Conservation (phyloP, 1,284 basidiomycete genomes). For the Sphagnurus paluster region DNA sequence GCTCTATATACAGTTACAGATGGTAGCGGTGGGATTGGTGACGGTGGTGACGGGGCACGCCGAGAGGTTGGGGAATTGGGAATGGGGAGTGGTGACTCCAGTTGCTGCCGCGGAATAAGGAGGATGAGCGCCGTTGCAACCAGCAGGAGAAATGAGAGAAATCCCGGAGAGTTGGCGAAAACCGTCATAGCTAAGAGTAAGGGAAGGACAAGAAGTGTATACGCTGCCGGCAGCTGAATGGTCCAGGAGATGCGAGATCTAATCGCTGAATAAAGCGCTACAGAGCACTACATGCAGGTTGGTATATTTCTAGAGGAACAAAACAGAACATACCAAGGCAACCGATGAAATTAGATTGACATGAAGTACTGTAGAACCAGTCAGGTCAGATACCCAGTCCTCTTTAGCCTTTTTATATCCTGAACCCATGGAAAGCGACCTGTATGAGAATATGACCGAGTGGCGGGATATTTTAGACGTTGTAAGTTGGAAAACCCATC, state of each 20-base stretch:
- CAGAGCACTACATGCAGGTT: conserved; percentile 56
- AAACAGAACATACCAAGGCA: conserved; percentile 61
- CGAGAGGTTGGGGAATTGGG: conserved; percentile 19
- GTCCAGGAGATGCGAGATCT: conserved; percentile 43
- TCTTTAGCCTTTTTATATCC: conserved; percentile 85
- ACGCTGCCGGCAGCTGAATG: conserved; percentile 56
- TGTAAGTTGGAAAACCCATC: background rate
- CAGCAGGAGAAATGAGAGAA: conserved; percentile 53
- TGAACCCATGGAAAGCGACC: conserved; percentile 18
- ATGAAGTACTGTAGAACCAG: conserved; percentile 74
- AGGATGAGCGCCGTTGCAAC: conserved; percentile 42
- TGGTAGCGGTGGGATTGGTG: conserved; percentile 46
- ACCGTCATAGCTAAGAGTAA: conserved; percentile 80
- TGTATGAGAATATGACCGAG: too few species aligned
- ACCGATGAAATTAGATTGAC: conserved; percentile 76
- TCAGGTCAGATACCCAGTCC: conserved; percentile 81
- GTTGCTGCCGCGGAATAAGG: conserved; percentile 42
- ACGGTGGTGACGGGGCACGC: conserved; percentile 13
- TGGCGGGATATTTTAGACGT: too few species aligned
- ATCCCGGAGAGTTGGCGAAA: conserved; percentile 58
- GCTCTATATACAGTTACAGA: conserved; percentile 89
- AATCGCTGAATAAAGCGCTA: conserved; percentile 65
- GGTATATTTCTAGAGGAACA: background rate
- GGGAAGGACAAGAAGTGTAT: conserved; percentile 69
- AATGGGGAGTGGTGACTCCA: conserved; percentile 52